phyloP scores from a whole-genome alignment of 805 yeast genomes.

The Teunomyces aglyptinius region DNA sequence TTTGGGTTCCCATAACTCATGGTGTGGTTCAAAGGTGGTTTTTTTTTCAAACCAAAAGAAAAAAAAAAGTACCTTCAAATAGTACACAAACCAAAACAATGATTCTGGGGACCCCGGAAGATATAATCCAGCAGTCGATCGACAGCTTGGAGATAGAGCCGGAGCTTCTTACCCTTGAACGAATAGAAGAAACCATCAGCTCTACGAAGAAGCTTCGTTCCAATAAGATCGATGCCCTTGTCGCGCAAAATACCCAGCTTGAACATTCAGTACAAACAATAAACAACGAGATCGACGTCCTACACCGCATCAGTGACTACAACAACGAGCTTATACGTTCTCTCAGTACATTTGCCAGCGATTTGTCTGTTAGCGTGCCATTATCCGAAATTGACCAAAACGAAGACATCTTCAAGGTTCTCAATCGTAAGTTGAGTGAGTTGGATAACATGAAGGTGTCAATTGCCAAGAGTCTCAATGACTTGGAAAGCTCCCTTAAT shows the following conservation, averaged over 20 bases:
- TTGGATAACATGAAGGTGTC: slow-evolving; percentile 48
- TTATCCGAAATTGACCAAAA: slow-evolving; percentile 7
- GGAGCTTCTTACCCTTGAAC: slow-evolving; percentile 45
- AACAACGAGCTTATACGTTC: slow-evolving; percentile 14
- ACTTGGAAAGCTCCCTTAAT: slow-evolving; percentile 43
- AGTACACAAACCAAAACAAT: slow-evolving; percentile 10
- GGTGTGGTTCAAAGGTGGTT: background rate
- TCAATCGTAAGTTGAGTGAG: slow-evolving; percentile 27
- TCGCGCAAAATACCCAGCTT: slow-evolving; percentile 7
- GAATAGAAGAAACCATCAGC: slow-evolving; percentile 39
- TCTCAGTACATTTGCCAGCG: slow-evolving; percentile 10
- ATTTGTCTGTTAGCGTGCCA: background rate
- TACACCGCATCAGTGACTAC: slow-evolving; percentile 22
- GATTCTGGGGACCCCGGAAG: slow-evolving; percentile 34
- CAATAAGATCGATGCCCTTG: slow-evolving; percentile 17
- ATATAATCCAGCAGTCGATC: slow-evolving; percentile 39
- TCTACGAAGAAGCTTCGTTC: slow-evolving; percentile 28
- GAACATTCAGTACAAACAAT: slow-evolving; percentile 7
- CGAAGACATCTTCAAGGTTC: slow-evolving; percentile 25
- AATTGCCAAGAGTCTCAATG: slow-evolving; percentile 52
- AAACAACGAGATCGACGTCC: slow-evolving; percentile 13
- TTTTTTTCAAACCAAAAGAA: background rate
- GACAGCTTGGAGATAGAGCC: slow-evolving; percentile 53
- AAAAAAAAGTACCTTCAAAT: background rate
- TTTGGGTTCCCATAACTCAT: slow-evolving; percentile 24